These are phyloP conservation scores for Hibiscus tridactylites DNA, from an alignment of 345 rosid species.

Conservation along the genomic window DNA sequence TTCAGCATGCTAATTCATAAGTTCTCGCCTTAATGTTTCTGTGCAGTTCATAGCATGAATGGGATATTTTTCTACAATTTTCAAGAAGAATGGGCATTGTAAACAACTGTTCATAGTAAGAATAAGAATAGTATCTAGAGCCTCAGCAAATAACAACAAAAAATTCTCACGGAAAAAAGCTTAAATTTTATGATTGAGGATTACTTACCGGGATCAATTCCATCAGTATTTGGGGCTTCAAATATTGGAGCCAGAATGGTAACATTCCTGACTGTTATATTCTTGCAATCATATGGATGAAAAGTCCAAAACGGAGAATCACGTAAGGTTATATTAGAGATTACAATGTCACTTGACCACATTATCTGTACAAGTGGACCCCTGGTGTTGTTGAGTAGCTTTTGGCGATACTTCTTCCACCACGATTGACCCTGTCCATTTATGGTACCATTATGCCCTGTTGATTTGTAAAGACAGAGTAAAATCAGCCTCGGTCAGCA, in stretches of 20 bases:
- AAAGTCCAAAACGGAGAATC: constrained; percentile 98
- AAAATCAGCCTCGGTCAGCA: background rate
- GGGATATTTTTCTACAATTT: too few species aligned
- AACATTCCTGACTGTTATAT: background rate
- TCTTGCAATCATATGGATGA: constrained; percentile 94
- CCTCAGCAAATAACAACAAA: background rate
- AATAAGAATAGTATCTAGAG: background rate
- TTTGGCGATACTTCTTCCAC: constrained; percentile 94
- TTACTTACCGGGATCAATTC: constrained; percentile 83
- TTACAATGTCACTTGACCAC: constrained; percentile 86
- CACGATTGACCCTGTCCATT: constrained; percentile 93
- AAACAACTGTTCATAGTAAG: background rate
- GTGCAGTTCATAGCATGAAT: background rate
- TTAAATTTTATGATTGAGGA: background rate
- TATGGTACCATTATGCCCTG: constrained; percentile 94
- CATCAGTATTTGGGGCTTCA: constrained; percentile 94
- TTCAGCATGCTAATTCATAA: background rate
- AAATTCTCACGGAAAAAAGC: background rate
- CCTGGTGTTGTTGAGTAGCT: constrained; percentile 88
- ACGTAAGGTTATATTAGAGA: constrained; percentile 68
- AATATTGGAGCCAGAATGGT: constrained; percentile 31
- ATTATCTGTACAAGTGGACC: constrained; percentile 93
- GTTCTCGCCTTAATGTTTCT: background rate
- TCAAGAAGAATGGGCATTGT: too few species aligned
- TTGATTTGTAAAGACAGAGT: constrained; percentile 8